Percentiles rank a stretch among this genome's conserved stretches.
Evolutionary conservation across 345 rosid genomes (phyloP).

Genomic region (Salix udensis): DNA sequence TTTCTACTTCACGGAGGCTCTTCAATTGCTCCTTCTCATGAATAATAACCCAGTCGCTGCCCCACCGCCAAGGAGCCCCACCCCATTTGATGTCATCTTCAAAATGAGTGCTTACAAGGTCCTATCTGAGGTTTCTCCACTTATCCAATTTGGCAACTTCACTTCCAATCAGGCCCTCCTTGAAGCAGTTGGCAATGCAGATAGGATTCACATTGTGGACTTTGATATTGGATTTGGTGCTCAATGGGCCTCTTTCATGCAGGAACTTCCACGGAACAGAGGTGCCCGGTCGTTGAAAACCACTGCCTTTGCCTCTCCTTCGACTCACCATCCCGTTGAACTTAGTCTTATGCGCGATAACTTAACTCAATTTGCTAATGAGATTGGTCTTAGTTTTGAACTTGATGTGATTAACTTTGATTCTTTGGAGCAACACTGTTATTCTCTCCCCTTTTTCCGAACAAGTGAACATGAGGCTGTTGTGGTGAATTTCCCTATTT

Average conservation of each 20-base stretch:
- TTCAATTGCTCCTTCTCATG: constrained; percentile 41
- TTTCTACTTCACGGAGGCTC: constrained; percentile 62
- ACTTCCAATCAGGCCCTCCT: constrained; percentile 55
- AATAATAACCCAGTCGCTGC: constrained; percentile 32
- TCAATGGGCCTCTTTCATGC: constrained; percentile 67
- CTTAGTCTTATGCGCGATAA: constrained; percentile 48
- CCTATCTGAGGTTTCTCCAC: constrained; percentile 51
- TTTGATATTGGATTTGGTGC: constrained; percentile 60
- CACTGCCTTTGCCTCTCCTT: constrained; percentile 52
- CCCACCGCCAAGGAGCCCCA: constrained; percentile 28
- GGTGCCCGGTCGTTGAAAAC: constrained; percentile 44
- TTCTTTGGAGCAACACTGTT: constrained; percentile 37
- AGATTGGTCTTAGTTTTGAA: constrained; percentile 45
- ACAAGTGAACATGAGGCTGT: constrained; percentile 42
- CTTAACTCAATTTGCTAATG: constrained; percentile 45
- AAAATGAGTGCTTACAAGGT: constrained; percentile 53
- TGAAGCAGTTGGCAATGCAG: constrained; percentile 41
- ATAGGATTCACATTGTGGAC: constrained; percentile 48
- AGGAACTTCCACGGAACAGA: constrained; percentile 48
- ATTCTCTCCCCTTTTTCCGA: constrained; percentile 31
- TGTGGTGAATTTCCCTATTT: constrained; percentile 49
- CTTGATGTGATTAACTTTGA: constrained; percentile 47
- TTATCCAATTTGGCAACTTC: constrained; percentile 50
- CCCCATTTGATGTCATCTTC: constrained; percentile 43
- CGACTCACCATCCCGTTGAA: constrained; percentile 43